Conservation (phyloP, 2,329 filamentous ascomycete species). For the Botrytis cinerea region DNA sequence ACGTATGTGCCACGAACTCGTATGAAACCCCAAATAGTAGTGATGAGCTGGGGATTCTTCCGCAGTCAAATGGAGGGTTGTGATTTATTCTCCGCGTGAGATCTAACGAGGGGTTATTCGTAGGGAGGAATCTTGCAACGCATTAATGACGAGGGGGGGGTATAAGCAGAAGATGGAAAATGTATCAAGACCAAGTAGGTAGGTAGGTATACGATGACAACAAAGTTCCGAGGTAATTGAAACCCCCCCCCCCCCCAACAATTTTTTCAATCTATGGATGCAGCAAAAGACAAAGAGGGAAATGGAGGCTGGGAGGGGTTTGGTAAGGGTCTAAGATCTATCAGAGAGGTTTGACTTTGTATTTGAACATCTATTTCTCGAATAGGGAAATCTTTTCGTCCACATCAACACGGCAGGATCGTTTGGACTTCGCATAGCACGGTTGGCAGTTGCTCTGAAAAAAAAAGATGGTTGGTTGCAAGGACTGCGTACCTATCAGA, state of each 20-base stretch:
- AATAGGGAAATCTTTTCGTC: neutral
- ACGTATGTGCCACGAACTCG: constrained; percentile 1
- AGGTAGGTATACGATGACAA: constrained; percentile 2
- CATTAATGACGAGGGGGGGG: neutral
- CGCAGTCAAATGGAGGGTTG: neutral
- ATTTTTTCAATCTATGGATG: neutral
- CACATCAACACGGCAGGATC: neutral
- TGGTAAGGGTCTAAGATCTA: constrained; percentile 9
- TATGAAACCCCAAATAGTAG: neutral
- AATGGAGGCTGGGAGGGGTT: neutral
- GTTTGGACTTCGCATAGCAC: neutral
- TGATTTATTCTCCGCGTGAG: constrained; percentile 2
- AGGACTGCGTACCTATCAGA: neutral
- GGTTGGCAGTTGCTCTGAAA: neutral
- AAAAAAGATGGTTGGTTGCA: neutral
- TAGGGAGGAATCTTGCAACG: neutral
- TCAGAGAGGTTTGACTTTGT: neutral
- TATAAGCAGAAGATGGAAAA: neutral
- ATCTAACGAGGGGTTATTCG: neutral
- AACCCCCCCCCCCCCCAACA: neutral
- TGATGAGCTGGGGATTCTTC: neutral
- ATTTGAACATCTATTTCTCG: neutral
- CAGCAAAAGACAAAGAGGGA: constrained; percentile 17
- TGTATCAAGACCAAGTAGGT: neutral
- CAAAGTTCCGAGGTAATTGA: constrained; percentile 3